A percentile compares a stretch with the other conserved stretches of the same genome.
Evolutionary conservation across 78 protist species (phyloP).

Genomic region (Cavenderia fasciculata): DNA sequence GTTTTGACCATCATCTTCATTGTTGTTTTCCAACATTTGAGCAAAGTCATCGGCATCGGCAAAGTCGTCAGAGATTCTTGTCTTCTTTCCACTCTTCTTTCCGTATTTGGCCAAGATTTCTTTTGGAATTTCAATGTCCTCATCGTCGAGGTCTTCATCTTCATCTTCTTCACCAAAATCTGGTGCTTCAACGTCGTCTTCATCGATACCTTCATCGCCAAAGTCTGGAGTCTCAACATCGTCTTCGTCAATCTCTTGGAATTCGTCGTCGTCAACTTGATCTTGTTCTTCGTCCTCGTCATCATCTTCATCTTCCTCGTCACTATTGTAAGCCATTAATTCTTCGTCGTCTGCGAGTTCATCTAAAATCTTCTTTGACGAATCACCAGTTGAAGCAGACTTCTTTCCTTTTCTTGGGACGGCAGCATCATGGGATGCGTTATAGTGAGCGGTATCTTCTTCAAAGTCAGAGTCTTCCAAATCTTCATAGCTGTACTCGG

Average conservation of each 20-base stretch:
- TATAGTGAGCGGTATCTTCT: too few species aligned
- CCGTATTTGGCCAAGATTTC: too few species aligned
- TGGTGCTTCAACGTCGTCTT: neutral
- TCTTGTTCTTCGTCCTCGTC: constrained; percentile 42
- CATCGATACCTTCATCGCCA: constrained; percentile 35
- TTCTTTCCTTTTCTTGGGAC: neutral
- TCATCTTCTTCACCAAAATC: constrained; percentile 18
- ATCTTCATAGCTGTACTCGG: constrained; percentile 63
- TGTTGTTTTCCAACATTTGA: constrained; percentile 5
- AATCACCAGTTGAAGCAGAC: neutral
- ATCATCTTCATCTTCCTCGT: constrained; percentile 15
- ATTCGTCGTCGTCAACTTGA: neutral
- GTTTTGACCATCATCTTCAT: neutral
- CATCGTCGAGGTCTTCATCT: neutral
- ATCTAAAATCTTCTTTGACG: neutral
- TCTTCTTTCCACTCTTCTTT: neutral
- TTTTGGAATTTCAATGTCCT: neutral
- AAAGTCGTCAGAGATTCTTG: constrained; percentile 4
- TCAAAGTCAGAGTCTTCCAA: constrained; percentile 48
- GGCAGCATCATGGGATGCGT: constrained; percentile 36
- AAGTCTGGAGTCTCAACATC: neutral
- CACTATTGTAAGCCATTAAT: neutral
- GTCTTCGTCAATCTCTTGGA: neutral
- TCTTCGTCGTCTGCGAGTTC: constrained; percentile 15
- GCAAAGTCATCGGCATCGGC: constrained; percentile 72